Evolutionary conservation across 23 red algal genomes (phyloP), one percentile per base, ranked within the genome.

Genomic region (Gracilaria gracilis): DNA sequence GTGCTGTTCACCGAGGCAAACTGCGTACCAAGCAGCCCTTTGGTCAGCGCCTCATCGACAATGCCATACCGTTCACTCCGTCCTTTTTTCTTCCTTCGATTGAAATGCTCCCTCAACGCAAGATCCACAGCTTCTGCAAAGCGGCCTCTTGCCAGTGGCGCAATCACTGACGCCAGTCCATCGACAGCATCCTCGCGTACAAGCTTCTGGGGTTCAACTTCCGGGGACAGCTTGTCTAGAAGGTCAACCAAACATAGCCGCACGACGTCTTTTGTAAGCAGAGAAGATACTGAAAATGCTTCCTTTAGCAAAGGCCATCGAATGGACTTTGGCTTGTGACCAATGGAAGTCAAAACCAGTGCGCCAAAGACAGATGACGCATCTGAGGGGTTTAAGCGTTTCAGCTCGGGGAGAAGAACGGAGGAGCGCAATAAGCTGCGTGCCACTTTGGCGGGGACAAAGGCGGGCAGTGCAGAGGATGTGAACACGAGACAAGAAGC

Each of bases 31-130:
- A 20, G 40, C 88, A 92, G 59, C 13, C 42, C 88, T 25, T 73
- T 36, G 46, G 57, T 44, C 2, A 92, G n/a, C 4, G 54, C 88
- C 16, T 70, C 28, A 67, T 92, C 78, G 15, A 92, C 88, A 83
- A 92, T 25, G 2, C 7, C 15, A 51, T 92, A 92, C 9, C 67
- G 48, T 17, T 51, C 28, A 1, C 44, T 32, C 35, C 29, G 20
- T 50, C 49, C 79, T 28, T 53, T 49, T 74, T 51, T 51, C 24
- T 55, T 80, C 73, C 88, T 69, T n/a, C 64, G 62, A 20, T 61
- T 58, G 37, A 83, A 92, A 83, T 92, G 88, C 9, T 83, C 31
- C 47, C 77, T 55, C 88, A 92, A 53, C 19, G 58, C 88, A 48
- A 16, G 24, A 83, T 92, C 88, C 16, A 83, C 57, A 29, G 66